phyloP scores from a whole-genome alignment of 192 early-diverging fungal species.

The Mortierella hygrophila region DNA sequence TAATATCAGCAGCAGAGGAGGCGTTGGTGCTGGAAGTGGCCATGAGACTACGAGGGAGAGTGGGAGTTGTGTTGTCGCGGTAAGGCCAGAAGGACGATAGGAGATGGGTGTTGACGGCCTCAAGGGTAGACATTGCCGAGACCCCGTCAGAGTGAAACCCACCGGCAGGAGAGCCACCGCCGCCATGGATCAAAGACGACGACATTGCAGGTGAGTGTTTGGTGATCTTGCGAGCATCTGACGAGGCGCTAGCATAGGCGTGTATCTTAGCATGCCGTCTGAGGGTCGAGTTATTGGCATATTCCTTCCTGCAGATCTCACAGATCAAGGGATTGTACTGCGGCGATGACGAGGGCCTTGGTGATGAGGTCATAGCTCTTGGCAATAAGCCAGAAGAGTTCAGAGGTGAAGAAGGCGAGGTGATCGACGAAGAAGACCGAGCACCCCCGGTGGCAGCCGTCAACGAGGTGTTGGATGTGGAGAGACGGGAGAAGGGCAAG shows the following conservation, averaged over 20 bases:
- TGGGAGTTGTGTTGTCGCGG: background rate
- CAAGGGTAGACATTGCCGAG: background rate
- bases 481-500: background rate
- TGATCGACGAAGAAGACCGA: background rate
- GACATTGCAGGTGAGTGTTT: background rate
- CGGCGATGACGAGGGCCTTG: background rate
- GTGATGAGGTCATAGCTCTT: background rate
- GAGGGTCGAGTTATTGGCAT: slow-evolving; percentile 51
- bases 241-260: slow-evolving; percentile 11
- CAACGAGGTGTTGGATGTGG: background rate
- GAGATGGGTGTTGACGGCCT: background rate
- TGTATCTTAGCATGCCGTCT: slow-evolving; percentile 43
- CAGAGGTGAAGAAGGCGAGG: background rate
- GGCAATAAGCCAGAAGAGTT: background rate
- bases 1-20: too few species aligned
- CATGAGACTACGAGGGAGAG: too few species aligned
- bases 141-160: background rate
- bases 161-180: background rate
- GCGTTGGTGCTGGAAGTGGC: too few species aligned
- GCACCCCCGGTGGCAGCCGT: background rate
- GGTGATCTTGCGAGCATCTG: background rate
- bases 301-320: slow-evolving; percentile 26
- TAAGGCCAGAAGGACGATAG: background rate
- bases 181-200: background rate
- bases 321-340: slow-evolving; percentile 17